These are phyloP conservation scores for Boletus rex-veris DNA, from an alignment of 768 basidiomycete genomes.

Conservation along the genomic window DNA sequence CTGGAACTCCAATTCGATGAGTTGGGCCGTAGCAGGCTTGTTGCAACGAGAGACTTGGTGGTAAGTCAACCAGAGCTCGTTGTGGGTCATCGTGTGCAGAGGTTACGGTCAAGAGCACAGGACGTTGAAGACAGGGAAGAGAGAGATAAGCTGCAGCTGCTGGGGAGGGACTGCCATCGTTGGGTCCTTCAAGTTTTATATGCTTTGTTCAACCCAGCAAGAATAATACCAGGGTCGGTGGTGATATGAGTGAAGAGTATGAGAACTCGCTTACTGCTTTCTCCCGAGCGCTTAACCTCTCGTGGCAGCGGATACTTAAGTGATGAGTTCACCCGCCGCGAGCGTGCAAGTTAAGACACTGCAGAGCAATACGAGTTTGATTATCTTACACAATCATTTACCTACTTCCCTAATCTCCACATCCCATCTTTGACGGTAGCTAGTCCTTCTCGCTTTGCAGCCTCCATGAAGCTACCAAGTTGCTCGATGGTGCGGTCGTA, in stretches of 20 bases:
- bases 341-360: neutral
- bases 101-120: neutral
- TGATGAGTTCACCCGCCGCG: neutral
- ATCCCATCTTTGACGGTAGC: constrained; percentile 67
- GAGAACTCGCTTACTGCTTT: neutral
- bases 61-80: constrained; percentile 49
- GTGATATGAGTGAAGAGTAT: constrained; percentile 1
- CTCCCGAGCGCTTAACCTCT: neutral
- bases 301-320: no score
- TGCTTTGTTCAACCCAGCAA: neutral
- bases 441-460: constrained; percentile 71
- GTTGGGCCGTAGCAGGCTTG: constrained; percentile 42
- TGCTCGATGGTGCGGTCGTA: constrained; percentile 82
- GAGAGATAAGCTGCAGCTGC: neutral
- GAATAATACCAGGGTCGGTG: neutral
- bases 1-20: constrained; percentile 44
- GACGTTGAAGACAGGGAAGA: neutral
- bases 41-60: constrained; percentile 39
- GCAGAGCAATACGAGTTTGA: neutral
- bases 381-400: neutral
- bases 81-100: constrained; percentile 24
- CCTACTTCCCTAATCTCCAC: constrained; percentile 51
- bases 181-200: constrained; percentile 15
- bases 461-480: constrained; percentile 75
- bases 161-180: neutral